Conservation (phyloP, 108 stramenopile genomes). For the Skeletonema tropicum region DNA sequence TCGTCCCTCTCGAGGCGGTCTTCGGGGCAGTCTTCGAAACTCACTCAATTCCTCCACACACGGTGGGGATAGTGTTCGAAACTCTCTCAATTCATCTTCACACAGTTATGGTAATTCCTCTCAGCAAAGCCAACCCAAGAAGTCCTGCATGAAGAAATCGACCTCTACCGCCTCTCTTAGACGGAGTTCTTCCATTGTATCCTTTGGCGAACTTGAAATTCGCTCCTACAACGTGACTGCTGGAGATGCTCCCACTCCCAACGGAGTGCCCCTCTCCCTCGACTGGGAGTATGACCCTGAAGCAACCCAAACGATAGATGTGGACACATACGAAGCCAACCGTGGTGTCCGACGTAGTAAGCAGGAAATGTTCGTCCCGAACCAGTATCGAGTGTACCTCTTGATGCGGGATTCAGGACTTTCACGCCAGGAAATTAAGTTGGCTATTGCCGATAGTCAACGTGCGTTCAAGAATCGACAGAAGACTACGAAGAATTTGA, state of each 20-base stretch:
- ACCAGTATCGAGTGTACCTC: constrained; percentile 46
- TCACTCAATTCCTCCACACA: no score
- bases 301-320: background rate
- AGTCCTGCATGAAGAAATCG: background rate
- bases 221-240: constrained; percentile 32
- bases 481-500: constrained; percentile 10
- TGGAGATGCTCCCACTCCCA: constrained; percentile 24
- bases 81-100: no score
- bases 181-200: constrained; percentile 15
- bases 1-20: background rate
- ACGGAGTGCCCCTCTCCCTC: constrained; percentile 33
- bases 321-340: constrained; percentile 27
- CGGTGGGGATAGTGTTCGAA: no score
- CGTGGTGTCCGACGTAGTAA: constrained; percentile 15
- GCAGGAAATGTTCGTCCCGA: constrained; percentile 49
- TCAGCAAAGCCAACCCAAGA: background rate
- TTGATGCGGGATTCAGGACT: constrained; percentile 57
- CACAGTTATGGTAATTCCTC: background rate
- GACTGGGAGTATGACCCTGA: constrained; percentile 38
- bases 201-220: constrained; percentile 36
- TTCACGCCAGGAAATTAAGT: constrained; percentile 36
- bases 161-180: background rate
- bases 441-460: constrained; percentile 49
- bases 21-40: background rate
- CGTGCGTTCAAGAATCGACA: constrained; percentile 32